Percentiles rank a stretch among this genome's conserved stretches.
These are phyloP conservation scores for Fusarium sp. DNA, from an alignment of 2,329 filamentous ascomycete genomes.

Conservation along the genomic window DNA sequence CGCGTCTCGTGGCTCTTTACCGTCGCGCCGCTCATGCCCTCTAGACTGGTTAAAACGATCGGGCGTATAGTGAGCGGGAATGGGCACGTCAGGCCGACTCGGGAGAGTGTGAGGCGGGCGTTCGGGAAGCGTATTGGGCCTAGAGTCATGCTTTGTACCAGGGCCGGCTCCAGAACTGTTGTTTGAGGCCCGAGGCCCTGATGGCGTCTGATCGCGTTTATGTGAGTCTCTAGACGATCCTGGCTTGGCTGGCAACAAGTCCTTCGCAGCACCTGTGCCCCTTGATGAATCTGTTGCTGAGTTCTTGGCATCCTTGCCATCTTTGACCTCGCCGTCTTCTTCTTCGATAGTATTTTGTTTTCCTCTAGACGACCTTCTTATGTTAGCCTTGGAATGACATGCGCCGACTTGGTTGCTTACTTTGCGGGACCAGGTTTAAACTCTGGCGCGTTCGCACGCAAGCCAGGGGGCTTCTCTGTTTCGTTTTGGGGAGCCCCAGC, in stretches of 20 bases:
- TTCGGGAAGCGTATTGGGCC: slow-evolving; percentile 56
- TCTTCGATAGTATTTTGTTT: slow-evolving; percentile 60
- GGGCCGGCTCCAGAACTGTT: slow-evolving; percentile 37
- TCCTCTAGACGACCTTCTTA: slow-evolving; percentile 25
- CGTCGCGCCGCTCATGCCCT: slow-evolving; percentile 57
- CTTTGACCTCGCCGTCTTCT: slow-evolving; percentile 81
- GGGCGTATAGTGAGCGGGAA: slow-evolving; percentile 62
- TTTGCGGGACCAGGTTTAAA: slow-evolving; percentile 69
- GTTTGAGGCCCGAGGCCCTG: slow-evolving; percentile 47
- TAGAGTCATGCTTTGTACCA: slow-evolving; percentile 46
- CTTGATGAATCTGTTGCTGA: slow-evolving; percentile 34
- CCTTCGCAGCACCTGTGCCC: slow-evolving; percentile 46
- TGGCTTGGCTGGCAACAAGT: slow-evolving; percentile 53
- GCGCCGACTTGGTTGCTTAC: slow-evolving; percentile 47
- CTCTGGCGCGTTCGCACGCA: slow-evolving; percentile 71
- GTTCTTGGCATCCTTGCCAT: slow-evolving; percentile 59
- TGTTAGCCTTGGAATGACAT: slow-evolving; percentile 20
- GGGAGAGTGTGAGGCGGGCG: slow-evolving; percentile 61
- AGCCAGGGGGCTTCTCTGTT: slow-evolving; percentile 56
- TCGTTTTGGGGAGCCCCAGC: slow-evolving; percentile 49
- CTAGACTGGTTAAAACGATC: slow-evolving; percentile 61
- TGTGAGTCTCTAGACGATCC: slow-evolving; percentile 46
- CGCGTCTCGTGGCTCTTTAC: slow-evolving; percentile 54
- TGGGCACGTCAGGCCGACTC: slow-evolving; percentile 69
- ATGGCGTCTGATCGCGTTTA: slow-evolving; percentile 45